phyloP scores from a whole-genome alignment of 2,329 filamentous ascomycete genomes.

The Stachybotrys elegans region DNA sequence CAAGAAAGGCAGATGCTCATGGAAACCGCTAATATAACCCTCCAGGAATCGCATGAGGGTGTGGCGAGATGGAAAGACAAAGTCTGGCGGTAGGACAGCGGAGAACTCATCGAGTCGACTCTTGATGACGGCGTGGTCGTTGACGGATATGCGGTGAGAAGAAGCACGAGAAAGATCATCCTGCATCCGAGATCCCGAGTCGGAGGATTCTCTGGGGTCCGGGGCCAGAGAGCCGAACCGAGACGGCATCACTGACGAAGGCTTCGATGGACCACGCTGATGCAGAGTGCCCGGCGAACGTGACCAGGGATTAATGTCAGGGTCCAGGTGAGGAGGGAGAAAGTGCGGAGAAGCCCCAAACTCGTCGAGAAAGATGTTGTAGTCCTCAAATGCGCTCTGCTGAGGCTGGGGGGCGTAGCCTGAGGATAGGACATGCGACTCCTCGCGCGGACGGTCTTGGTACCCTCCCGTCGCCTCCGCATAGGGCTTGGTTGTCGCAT shows the following conservation, averaged over 20 bases:
- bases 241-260: constrained; percentile 48
- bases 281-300: constrained; percentile 33
- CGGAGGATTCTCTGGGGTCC: constrained; percentile 39
- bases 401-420: constrained; percentile 25
- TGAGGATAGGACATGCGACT: constrained; percentile 35
- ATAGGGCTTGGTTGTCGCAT: constrained; percentile 44
- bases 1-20: constrained; percentile 53
- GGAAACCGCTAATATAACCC: constrained; percentile 64
- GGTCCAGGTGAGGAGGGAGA: constrained; percentile 48
- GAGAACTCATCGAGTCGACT: constrained; percentile 58
- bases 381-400: constrained; percentile 45
- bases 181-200: constrained; percentile 15
- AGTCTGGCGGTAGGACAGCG: constrained; percentile 54
- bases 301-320: constrained; percentile 48
- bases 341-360: constrained; percentile 50
- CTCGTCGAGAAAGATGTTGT: constrained; percentile 56
- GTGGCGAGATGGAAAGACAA: constrained; percentile 64
- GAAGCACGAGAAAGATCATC: constrained; percentile 27
- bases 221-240: constrained; percentile 50
- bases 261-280: constrained; percentile 39
- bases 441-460: constrained; percentile 42
- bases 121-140: constrained; percentile 51
- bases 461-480: constrained; percentile 42
- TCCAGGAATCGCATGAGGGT: constrained; percentile 65
- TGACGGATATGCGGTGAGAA: constrained; percentile 45